Percentiles rank a stretch among this genome's conserved stretches.
These are phyloP conservation scores for Opeltia flavorubescens DNA, from an alignment of 495 filamentous ascomycete species.

Conservation along the genomic window DNA sequence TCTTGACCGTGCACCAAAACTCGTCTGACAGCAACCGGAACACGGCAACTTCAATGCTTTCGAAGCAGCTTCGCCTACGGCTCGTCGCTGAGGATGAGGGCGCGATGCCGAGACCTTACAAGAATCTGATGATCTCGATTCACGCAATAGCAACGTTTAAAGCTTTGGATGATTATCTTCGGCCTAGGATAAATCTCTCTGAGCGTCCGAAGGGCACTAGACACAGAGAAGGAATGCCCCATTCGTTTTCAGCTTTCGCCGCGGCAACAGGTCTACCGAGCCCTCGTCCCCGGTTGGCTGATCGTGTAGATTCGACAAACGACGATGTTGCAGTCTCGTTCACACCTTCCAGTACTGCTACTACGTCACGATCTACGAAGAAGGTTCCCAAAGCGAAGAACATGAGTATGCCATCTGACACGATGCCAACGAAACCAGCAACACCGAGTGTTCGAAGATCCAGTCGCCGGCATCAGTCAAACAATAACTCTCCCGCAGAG, in stretches of 20 bases:
- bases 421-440: constrained; percentile 29
- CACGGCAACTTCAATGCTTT: constrained; percentile 89
- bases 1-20: constrained; percentile 87
- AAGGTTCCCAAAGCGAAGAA: constrained; percentile 24
- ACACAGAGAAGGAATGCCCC: constrained; percentile 49
- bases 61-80: constrained; percentile 85
- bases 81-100: constrained; percentile 82
- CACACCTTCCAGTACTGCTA: constrained; percentile 10
- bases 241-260: constrained; percentile 64
- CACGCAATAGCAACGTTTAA: constrained; percentile 98
- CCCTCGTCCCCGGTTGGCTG: constrained; percentile 22
- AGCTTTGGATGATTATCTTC: constrained; percentile 87
- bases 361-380: constrained; percentile 10
- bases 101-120: constrained; percentile 69
- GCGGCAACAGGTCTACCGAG: constrained; percentile 48
- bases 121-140: constrained; percentile 94
- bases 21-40: constrained; percentile 82
- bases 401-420: constrained; percentile 15
- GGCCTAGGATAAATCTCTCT: constrained; percentile 71
- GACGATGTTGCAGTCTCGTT: constrained; percentile 20
- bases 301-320: constrained; percentile 17
- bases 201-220: constrained; percentile 63
- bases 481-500: constrained; percentile 31
- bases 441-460: constrained; percentile 34
- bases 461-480: constrained; percentile 36